These are phyloP conservation scores for Gillenia trifoliata DNA, from an alignment of 306 rosid species.

Conservation along the genomic window DNA sequence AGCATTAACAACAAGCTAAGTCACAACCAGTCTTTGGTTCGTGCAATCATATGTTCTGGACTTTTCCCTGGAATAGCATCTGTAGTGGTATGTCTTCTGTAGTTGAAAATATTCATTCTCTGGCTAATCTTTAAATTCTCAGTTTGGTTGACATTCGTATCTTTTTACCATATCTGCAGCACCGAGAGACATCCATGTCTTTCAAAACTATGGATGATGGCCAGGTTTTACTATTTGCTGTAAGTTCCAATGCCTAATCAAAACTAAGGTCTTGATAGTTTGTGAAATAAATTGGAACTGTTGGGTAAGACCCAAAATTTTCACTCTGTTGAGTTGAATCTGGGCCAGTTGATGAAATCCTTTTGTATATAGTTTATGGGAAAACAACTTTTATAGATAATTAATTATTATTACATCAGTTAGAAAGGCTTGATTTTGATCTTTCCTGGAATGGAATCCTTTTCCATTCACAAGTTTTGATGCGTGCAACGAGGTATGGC, in stretches of 20 bases:
- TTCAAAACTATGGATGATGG: constrained; percentile 97
- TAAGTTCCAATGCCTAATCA: constrained; percentile 21
- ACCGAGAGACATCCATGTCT: constrained; percentile 98
- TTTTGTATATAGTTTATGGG: background rate
- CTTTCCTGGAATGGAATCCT: background rate
- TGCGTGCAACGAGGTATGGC: background rate
- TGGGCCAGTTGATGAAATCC: background rate
- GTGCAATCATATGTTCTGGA: constrained; percentile 91
- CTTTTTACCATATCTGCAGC: constrained; percentile 53
- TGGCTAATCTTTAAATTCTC: constrained; percentile 2
- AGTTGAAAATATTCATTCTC: constrained; percentile 12
- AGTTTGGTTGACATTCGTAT: constrained; percentile 13
- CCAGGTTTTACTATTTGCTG: constrained; percentile 88
- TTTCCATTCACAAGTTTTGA: background rate
- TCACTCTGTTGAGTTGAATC: background rate
- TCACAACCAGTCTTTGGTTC: constrained; percentile 89
- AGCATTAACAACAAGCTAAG: constrained; percentile 67
- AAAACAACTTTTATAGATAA: background rate
- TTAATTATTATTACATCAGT: background rate
- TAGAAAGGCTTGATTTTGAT: background rate
- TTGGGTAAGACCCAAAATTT: background rate
- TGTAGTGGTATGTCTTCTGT: constrained; percentile 68
- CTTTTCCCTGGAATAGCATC: constrained; percentile 95
- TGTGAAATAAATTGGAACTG: background rate
- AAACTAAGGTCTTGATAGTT: background rate